Conservation (phyloP, 2,329 filamentous ascomycete species). For the Teratosphaeria zuluensis region DNA sequence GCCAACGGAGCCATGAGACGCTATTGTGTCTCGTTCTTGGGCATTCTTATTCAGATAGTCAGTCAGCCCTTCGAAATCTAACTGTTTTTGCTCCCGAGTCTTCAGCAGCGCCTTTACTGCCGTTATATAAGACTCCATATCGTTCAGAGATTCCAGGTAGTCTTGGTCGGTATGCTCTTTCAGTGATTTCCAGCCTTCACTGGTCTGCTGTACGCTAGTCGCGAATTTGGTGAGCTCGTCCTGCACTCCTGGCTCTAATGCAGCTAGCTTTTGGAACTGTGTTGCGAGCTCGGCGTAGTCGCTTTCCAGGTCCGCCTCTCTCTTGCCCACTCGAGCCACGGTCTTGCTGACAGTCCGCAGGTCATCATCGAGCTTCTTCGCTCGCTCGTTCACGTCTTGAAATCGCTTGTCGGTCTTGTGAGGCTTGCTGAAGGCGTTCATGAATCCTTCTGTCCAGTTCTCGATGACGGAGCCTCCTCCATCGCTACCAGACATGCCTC, state of each 20-base stretch:
- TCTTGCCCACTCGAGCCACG: constrained; percentile 77
- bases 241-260: constrained; percentile 80
- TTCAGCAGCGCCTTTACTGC: constrained; percentile 82
- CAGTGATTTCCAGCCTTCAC: constrained; percentile 65
- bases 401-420: constrained; percentile 93
- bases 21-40: constrained; percentile 71
- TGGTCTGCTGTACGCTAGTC: constrained; percentile 73
- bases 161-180: constrained; percentile 91
- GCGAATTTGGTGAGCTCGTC: constrained; percentile 76
- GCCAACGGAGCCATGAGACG: constrained; percentile 52
- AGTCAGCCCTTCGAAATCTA: constrained; percentile 91
- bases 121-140: constrained; percentile 92
- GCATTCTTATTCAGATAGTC: constrained; percentile 92
- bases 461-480: constrained; percentile 71
- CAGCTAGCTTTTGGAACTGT: constrained; percentile 89
- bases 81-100: constrained; percentile 90
- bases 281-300: constrained; percentile 85
- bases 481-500: constrained; percentile 41
- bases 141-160: constrained; percentile 81
- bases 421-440: constrained; percentile 94
- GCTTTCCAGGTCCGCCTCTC: constrained; percentile 75
- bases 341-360: constrained; percentile 90
- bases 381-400: constrained; percentile 83
- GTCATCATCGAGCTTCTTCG: constrained; percentile 90
- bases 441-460: constrained; percentile 87